phyloP scores from a whole-genome alignment of 768 basidiomycete species.

The Lactarius akahatsu region DNA sequence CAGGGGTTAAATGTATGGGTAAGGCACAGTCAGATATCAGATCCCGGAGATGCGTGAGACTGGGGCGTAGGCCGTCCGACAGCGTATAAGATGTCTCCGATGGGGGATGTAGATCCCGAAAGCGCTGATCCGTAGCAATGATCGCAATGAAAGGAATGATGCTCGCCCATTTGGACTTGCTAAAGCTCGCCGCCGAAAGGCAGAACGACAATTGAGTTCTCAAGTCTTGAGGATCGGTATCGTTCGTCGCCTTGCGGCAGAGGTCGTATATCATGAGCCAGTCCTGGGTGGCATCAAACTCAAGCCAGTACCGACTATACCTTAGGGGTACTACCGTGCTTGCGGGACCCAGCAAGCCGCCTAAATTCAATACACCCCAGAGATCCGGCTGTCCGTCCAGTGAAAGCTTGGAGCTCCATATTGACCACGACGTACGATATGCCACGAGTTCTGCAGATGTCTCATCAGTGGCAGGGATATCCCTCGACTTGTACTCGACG shows the following conservation, averaged over 20 bases:
- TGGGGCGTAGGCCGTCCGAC: conserved; percentile 8
- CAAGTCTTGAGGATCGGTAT: background rate
- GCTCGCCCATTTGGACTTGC: background rate
- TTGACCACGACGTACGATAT: conserved; percentile 12
- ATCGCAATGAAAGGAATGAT: background rate
- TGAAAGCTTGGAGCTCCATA: conserved; percentile 1
- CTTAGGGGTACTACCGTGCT: background rate
- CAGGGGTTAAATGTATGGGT: background rate
- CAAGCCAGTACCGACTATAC: conserved; percentile 20
- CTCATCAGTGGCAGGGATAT: background rate
- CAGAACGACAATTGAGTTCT: conserved; percentile 7
- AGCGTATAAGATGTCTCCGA: background rate
- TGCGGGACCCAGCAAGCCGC: conserved; percentile 6
- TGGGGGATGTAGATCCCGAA: background rate
- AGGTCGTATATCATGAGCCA: conserved; percentile 19
- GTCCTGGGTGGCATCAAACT: conserved; percentile 12
- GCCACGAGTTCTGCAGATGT: background rate
- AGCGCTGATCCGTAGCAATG: conserved; percentile 5
- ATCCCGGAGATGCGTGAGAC: background rate
- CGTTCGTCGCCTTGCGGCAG: background rate
- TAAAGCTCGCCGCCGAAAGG: conserved; percentile 9
- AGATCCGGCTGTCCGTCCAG: background rate
- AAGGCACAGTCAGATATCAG: background rate
- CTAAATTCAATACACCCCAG: conserved; percentile 1
- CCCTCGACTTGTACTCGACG: conserved; percentile 11